These are phyloP conservation scores for Dictyostelium brefeldianum DNA, from an alignment of 78 protist genomes.

Conservation along the genomic window DNA sequence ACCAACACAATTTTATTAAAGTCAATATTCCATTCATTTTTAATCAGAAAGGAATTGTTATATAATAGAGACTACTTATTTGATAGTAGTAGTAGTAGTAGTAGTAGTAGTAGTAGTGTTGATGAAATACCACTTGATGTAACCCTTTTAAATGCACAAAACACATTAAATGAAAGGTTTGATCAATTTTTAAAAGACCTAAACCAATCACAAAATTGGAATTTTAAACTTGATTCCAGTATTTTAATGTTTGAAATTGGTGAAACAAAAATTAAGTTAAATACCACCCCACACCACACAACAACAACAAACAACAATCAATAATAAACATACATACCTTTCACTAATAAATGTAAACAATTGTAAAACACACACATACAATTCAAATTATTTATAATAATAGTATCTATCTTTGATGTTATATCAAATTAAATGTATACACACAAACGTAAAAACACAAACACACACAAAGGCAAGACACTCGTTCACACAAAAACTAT, in stretches of 20 bases:
- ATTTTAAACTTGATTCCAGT: background rate
- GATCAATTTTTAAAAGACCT: background rate
- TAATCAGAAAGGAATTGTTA: background rate
- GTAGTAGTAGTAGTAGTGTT: background rate
- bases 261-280: constrained; percentile 6
- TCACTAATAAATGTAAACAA: too few relatives aligned
- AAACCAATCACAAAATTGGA: background rate
- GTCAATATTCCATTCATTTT: constrained; percentile 29
- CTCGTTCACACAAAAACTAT: too few relatives aligned
- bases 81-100: background rate
- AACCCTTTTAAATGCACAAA: background rate
- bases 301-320: too few relatives aligned
- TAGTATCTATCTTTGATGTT: too few relatives aligned
- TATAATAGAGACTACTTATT: too few relatives aligned
- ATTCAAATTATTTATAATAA: too few relatives aligned
- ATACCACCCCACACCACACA: too few relatives aligned
- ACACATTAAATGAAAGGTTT: constrained; percentile 4
- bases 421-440: too few relatives aligned
- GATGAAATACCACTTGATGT: background rate
- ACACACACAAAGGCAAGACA: too few relatives aligned
- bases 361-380: too few relatives aligned
- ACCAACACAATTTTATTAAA: constrained; percentile 6
- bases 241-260: constrained; percentile 18
- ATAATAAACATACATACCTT: too few relatives aligned
- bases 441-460: too few relatives aligned